Conservation (phyloP, 106 monocot species). For the Allium fistulosum region DNA sequence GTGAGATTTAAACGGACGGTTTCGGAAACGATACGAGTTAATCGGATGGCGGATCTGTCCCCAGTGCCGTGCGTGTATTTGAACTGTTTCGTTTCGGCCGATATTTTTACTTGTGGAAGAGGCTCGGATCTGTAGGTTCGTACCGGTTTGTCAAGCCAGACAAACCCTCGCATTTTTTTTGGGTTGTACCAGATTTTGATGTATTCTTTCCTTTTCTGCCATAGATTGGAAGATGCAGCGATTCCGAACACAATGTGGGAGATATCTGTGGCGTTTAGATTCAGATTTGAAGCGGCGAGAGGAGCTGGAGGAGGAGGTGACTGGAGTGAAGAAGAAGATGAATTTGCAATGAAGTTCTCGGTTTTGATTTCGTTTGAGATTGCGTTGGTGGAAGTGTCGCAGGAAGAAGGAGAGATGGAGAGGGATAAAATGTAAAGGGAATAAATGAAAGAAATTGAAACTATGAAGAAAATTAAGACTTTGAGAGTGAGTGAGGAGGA, state of each 20-base stretch:
- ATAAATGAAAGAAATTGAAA: constrained; percentile 25
- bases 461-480: constrained; percentile 11
- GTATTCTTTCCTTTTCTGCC: constrained; percentile 40
- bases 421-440: constrained; percentile 33
- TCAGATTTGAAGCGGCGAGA: not conserved
- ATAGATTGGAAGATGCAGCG: constrained; percentile 40
- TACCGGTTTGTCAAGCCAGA: constrained; percentile 45
- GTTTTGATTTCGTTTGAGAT: constrained; percentile 1
- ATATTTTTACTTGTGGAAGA: constrained; percentile 52
- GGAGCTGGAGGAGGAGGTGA: constrained; percentile 1
- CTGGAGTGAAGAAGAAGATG: not conserved
- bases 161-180: constrained; percentile 32
- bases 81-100: constrained; percentile 53
- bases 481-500: not conserved
- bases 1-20: constrained; percentile 40
- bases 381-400: not conserved
- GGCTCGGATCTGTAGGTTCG: not conserved
- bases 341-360: not conserved
- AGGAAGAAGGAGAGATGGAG: constrained; percentile 13
- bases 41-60: constrained; percentile 73
- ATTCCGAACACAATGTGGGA: constrained; percentile 60
- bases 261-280: constrained; percentile 17
- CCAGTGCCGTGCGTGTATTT: constrained; percentile 62
- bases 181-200: constrained; percentile 47
- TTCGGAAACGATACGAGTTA: constrained; percentile 92